phyloP scores from a whole-genome alignment of 192 early-diverging fungal species.

The Spinellus fusiger region DNA sequence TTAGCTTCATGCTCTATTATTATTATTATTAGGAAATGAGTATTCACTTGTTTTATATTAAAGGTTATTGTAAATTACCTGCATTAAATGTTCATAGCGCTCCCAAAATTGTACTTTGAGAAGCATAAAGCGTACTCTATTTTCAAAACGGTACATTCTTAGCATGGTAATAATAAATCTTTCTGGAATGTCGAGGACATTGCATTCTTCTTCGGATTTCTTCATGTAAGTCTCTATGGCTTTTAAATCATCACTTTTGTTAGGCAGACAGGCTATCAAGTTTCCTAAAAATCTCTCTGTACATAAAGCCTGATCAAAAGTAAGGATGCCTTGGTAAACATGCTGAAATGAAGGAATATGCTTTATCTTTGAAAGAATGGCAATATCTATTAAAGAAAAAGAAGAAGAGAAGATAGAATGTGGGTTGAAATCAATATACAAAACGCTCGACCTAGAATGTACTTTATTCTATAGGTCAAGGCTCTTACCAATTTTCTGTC shows the following conservation, averaged over 20 bases:
- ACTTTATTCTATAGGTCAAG: background rate
- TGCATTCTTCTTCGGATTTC: slow-evolving; percentile 43
- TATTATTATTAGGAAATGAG: background rate
- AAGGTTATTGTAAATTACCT: slow-evolving; percentile 25
- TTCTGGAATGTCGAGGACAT: slow-evolving; percentile 55
- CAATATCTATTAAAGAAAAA: slow-evolving; percentile 20
- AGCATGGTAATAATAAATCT: slow-evolving; percentile 67
- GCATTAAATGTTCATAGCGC: slow-evolving; percentile 51
- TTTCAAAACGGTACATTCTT: slow-evolving; percentile 66
- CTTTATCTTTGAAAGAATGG: slow-evolving; percentile 20
- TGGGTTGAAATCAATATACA: too few relatives aligned
- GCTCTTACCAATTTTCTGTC: slow-evolving; percentile 47
- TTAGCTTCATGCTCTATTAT: slow-evolving; percentile 40
- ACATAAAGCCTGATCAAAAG: slow-evolving; percentile 59
- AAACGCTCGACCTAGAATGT: too few relatives aligned
- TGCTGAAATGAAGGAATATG: slow-evolving; percentile 49
- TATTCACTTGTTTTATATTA: too few relatives aligned
- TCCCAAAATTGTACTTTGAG: slow-evolving; percentile 64
- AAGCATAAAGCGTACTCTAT: slow-evolving; percentile 56
- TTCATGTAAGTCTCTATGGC: slow-evolving; percentile 17
- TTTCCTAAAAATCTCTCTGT: slow-evolving; percentile 60
- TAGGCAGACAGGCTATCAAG: slow-evolving; percentile 60
- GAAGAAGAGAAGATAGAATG: background rate
- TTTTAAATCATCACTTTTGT: slow-evolving; percentile 46
- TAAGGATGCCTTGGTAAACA: slow-evolving; percentile 55